Conservation (phyloP, 179 eudicot genomes). For the Heliamphora pulchella region DNA sequence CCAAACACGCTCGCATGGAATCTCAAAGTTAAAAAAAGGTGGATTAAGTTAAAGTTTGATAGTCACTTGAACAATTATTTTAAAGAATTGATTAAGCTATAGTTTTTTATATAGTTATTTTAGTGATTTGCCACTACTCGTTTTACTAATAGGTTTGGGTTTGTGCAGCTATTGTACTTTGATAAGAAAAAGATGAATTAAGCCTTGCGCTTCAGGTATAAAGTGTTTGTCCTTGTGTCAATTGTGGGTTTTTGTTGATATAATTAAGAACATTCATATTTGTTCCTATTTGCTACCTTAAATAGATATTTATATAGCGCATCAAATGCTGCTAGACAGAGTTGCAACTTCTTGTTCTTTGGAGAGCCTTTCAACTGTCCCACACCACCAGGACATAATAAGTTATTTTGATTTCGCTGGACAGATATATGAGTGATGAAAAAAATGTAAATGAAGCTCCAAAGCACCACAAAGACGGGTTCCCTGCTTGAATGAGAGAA, state of each 20-base stretch:
- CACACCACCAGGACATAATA: too few relatives aligned
- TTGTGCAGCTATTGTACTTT: slow-evolving; percentile 76
- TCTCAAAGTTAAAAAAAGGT: too few relatives aligned
- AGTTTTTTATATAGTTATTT: background rate
- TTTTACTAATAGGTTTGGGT: slow-evolving; percentile 16
- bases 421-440: background rate
- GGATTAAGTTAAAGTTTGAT: too few relatives aligned
- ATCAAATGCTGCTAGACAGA: too few relatives aligned
- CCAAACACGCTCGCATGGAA: too few relatives aligned
- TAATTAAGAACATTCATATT: background rate
- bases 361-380: too few relatives aligned
- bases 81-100: too few relatives aligned
- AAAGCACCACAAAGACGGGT: background rate
- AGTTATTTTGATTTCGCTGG: too few relatives aligned
- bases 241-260: background rate
- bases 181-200: slow-evolving; percentile 79
- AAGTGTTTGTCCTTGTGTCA: background rate
- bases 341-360: too few relatives aligned
- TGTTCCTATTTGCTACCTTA: background rate
- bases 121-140: background rate
- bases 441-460: background rate
- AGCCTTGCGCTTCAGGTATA: slow-evolving; percentile 74
- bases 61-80: too few relatives aligned
- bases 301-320: too few relatives aligned
- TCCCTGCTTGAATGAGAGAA: slow-evolving; percentile 32